Base-by-base conservation (phyloP, 768 basidiomycete genomes). In the Amanita pseudoporphyria region DNA sequence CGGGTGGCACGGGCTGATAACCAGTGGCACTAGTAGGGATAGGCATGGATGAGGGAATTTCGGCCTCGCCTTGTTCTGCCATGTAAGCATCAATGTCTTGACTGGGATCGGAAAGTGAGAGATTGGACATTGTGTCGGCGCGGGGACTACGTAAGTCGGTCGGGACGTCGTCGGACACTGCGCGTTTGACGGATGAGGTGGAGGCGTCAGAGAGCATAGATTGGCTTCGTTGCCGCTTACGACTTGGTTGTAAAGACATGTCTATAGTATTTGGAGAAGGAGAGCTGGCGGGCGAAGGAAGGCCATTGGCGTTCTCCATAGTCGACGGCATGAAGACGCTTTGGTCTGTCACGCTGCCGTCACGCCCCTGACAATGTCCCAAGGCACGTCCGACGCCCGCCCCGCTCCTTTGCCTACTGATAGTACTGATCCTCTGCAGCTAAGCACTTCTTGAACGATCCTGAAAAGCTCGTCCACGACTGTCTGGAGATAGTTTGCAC, bases 391-490 rank as follows among this genome's bases (percentile, higher is more conserved):
- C 26, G n/a, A n/a, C n/a, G n/a, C n/a, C n/a, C n/a, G n/a, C n/a
- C n/a, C n/a, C n/a, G n/a, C n/a, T n/a, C n/a, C n/a, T n/a, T n/a
- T n/a, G n/a, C n/a, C n/a, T n/a, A n/a, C n/a, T n/a, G n/a, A n/a
- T n/a, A n/a, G n/a, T n/a, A n/a, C n/a, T n/a, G n/a, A n/a, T n/a
- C 53, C 51, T 50, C 48, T 35, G 33, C 53, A 71, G 69, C 64
- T 52, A 93, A 95, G 59, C 93, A 96, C 69, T 78, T 96, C 54
- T 55, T 87, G 53, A 92, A 93, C 65, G 61, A 73, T 3, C 73
- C 90, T 1, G 66, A 77, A 31, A 70, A 78, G 2, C 75, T 94
- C 35, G 91, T 92, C 19, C 62, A 82, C 45, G 86, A 94, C 60
- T 83, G 89, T 0, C 78, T 96, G 36, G 66, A 71, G 51, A 92